Evolutionary conservation across 2,329 filamentous ascomycete species (phyloP), one percentile per base, ranked within the genome.

Genomic region (Epichloe aotearoae): DNA sequence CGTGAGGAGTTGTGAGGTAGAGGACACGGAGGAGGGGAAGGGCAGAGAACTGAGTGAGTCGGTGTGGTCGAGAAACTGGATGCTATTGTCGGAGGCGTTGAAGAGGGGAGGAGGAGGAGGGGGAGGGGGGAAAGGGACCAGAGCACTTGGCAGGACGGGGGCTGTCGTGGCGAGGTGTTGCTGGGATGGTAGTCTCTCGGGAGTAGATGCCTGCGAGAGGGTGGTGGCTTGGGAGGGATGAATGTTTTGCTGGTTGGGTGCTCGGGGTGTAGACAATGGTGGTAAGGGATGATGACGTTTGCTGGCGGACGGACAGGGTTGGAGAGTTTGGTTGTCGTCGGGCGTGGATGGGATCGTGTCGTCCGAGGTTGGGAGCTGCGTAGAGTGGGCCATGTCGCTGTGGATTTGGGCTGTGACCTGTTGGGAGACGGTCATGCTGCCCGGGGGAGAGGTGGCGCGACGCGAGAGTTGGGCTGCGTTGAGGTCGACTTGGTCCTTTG

Each of bases 371-470:
- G 58, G 58, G 47, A 58, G 54, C 48, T 69, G 66, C 1, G 68
- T 70, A 14, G 69, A 71, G 46, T 67, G 63, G 37, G 63, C 64
- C 8, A 66, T 64, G 20, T 79, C 75, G 55, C 68, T 72, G 36
- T 67, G 66, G 20, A 79, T 62, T 54, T 79, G 76, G 7, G 72
- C 69, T 26, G 68, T 70, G n/a, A 78, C 59, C 56, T 79, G 71
- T 53, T 79, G 74, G 2, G 75, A 77, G 15, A 74, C 63, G 3
- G 71, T 72, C 51, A 61, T 56, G 54, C 58, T 62, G 26, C 56
- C 50, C 5, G 49, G 41, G 46, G 19, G 46, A 14, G 48, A 26
- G 33, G 41, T 33, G 19, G 41, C 43, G 26, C 30, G 30, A 36
- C 34, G 46, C 44, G 41, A 37, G 38, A 17, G 45, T 19, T n/a